These are phyloP conservation scores for Tardiomyces blankii DNA, from an alignment of 1,139 yeast genomes.

Conservation along the genomic window DNA sequence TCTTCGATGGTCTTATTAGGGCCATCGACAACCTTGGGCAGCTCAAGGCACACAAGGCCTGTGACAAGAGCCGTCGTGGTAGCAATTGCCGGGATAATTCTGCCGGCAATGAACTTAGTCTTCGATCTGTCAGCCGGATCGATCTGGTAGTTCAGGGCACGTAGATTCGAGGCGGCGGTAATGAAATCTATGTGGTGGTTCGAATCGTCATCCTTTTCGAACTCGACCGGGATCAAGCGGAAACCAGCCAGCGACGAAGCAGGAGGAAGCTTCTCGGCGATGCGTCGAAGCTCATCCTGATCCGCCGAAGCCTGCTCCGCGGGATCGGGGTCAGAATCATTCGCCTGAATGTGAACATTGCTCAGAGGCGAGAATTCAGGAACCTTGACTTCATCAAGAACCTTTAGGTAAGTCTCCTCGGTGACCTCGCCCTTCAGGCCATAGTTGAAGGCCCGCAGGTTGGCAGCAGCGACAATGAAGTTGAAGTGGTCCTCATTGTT, in stretches of 20 bases:
- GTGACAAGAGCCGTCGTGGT: constrained; percentile 96
- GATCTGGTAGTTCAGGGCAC: constrained; percentile 86
- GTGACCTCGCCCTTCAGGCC: constrained; percentile 51
- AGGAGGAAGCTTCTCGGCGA: constrained; percentile 75
- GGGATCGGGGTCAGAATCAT: constrained; percentile 82
- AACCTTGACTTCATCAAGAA: constrained; percentile 44
- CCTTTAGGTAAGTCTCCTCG: constrained; percentile 33
- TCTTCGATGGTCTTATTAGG: constrained; percentile 64
- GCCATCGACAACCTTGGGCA: constrained; percentile 75
- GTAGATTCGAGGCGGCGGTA: constrained; percentile 91
- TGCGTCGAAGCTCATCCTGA: constrained; percentile 33
- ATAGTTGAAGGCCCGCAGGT: constrained; percentile 78
- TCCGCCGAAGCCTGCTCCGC: constrained; percentile 47
- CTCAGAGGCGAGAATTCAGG: constrained; percentile 64
- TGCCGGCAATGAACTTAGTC: constrained; percentile 74
- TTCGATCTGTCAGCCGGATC: constrained; percentile 45
- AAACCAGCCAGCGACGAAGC: constrained; percentile 86
- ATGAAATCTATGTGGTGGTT: constrained; percentile 96
- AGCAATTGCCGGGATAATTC: constrained; percentile 97
- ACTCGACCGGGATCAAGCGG: constrained; percentile 76
- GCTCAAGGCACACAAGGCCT: constrained; percentile 85
- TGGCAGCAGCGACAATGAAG: constrained; percentile 83
- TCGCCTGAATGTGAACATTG: constrained; percentile 74
- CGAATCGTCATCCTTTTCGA: constrained; percentile 95
- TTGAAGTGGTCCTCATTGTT: constrained; percentile 67